Evolutionary conservation across 106 monocot genomes (phyloP).

Genomic region (Agapanthus africanus): DNA sequence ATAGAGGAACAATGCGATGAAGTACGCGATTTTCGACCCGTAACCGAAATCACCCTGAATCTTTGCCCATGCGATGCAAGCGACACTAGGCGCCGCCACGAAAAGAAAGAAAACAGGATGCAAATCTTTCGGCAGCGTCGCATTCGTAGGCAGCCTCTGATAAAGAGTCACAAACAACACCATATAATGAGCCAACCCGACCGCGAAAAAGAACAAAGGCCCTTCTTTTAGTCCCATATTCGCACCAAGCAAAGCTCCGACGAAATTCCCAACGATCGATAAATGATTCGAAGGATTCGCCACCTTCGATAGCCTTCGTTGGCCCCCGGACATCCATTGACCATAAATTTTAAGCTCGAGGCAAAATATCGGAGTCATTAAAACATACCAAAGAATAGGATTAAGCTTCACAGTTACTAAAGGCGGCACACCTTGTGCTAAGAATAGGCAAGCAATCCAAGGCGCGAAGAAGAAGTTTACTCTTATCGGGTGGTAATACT

Average conservation of each 20-base stretch:
- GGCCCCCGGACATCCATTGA: slow-evolving; percentile 63
- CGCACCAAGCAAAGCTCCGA: slow-evolving; percentile 51
- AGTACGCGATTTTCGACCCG: slow-evolving; percentile 45
- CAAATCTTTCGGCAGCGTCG: slow-evolving; percentile 56
- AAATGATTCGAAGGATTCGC: slow-evolving; percentile 79
- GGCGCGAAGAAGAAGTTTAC: slow-evolving; percentile 74
- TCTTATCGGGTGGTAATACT: slow-evolving; percentile 55
- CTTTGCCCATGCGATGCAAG: slow-evolving; percentile 64
- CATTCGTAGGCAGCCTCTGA: slow-evolving; percentile 73
- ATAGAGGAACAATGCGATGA: slow-evolving; percentile 51
- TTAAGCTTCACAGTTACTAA: slow-evolving; percentile 17
- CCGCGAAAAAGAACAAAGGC: slow-evolving; percentile 59
- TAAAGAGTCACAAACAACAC: slow-evolving; percentile 91
- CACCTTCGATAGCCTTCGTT: slow-evolving; percentile 64
- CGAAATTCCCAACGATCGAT: slow-evolving; percentile 65
- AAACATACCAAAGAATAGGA: slow-evolving; percentile 36
- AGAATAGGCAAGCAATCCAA: slow-evolving; percentile 51
- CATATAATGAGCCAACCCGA: slow-evolving; percentile 71
- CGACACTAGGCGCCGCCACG: slow-evolving; percentile 67
- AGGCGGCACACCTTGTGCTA: slow-evolving; percentile 36
- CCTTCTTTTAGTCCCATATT: slow-evolving; percentile 49
- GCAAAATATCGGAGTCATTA: slow-evolving; percentile 54
- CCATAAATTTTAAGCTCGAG: slow-evolving; percentile 75
- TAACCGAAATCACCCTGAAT: slow-evolving; percentile 47
- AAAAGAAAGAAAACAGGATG: slow-evolving; percentile 89